A percentile compares a stretch with the other conserved stretches of the same genome.
Evolutionary conservation across 148 eudicot genomes (phyloP).

Genomic region (Silene conica): DNA sequence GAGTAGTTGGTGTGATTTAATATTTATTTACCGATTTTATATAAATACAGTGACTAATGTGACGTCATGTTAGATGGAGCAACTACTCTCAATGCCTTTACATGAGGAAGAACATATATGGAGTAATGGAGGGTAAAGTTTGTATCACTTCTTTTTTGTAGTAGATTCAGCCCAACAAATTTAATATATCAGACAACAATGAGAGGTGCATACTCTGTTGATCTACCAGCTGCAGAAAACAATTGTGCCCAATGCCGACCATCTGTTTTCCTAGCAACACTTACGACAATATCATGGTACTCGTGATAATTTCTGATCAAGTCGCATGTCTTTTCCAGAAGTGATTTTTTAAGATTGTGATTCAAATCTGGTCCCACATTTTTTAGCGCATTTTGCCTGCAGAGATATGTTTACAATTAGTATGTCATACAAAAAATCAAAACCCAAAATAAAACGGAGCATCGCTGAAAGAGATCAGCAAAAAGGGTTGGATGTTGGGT

Average conservation of each 20-base stretch:
- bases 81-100: neutral
- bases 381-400: conserved; percentile 58
- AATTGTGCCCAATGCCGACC: conserved; percentile 97
- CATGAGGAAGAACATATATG: neutral
- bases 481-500: neutral
- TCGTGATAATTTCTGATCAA: conserved; percentile 83
- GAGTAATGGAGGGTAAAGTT: neutral
- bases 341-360: conserved; percentile 41
- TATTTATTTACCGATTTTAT: neutral
- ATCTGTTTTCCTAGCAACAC: conserved; percentile 98
- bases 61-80: neutral
- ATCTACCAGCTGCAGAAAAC: conserved; percentile 91
- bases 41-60: neutral
- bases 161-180: neutral
- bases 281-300: conserved; percentile 91
- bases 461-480: neutral
- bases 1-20: neutral
- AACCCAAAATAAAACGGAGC: neutral
- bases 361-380: conserved; percentile 40
- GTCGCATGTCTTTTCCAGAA: conserved; percentile 90
- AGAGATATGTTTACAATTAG: conserved; percentile 13
- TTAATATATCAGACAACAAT: neutral
- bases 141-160: neutral
- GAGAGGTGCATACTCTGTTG: conserved; percentile 72
- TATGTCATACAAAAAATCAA: conserved; percentile 3